Percentiles rank a stretch among this genome's conserved stretches.
phyloP scores from a whole-genome alignment of 306 rosid species.

The Ammopiptanthus mongolicus region DNA sequence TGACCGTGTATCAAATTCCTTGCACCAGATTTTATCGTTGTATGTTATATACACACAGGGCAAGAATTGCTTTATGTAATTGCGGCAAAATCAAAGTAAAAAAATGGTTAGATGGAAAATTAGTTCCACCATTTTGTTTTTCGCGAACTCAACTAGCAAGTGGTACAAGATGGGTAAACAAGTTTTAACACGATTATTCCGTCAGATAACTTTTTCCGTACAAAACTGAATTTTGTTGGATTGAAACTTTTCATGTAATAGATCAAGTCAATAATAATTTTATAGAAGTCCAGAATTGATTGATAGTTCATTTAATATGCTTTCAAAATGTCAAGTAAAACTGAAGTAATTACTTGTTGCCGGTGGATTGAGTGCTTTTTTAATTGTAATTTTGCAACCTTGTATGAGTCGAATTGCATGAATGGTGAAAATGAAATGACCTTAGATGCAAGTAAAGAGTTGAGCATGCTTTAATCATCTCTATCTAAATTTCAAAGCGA shows the following conservation, averaged over 20 bases:
- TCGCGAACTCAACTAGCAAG: not conserved
- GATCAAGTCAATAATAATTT: not conserved
- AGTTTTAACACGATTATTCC: not conserved
- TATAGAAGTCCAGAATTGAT: not conserved
- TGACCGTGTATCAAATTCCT: constrained; percentile 30
- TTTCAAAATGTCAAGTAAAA: no score
- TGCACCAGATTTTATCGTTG: constrained; percentile 40
- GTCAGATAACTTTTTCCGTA: not conserved
- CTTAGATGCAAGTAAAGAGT: not conserved
- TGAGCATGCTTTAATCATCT: not conserved
- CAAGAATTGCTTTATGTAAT: constrained; percentile 38
- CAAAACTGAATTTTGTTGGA: not conserved
- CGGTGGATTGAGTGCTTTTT: no score
- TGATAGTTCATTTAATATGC: not conserved
- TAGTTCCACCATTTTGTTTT: not conserved
- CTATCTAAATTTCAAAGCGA: not conserved
- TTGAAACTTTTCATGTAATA: not conserved
- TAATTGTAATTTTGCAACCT: no score
- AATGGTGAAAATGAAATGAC: not conserved
- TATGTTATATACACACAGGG: constrained; percentile 41
- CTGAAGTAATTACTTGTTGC: no score
- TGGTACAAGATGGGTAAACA: not conserved
- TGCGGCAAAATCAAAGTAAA: constrained; percentile 38
- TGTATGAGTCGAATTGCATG: no score
- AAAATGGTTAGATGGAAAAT: constrained; percentile 17